Evolutionary conservation across 2,329 filamentous ascomycete species (phyloP), one percentile per base, ranked within the genome.

Genomic region (Arthrocladium fulminans): DNA sequence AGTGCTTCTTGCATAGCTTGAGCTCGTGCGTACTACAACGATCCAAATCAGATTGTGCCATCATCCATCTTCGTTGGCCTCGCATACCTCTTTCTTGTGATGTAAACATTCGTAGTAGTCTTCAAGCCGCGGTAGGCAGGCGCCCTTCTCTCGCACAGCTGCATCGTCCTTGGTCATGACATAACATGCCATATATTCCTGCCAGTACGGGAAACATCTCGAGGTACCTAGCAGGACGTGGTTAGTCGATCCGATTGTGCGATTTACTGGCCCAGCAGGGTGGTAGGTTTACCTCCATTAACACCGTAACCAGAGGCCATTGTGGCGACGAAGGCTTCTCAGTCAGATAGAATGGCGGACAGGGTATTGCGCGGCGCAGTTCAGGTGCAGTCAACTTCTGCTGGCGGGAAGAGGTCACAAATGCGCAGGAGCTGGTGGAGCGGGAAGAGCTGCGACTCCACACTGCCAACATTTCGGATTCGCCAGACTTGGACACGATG

Each of bases 91-190:
- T 75, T 98, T 98, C 76, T 85, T 88, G 76, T 98, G 92, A 69
- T 98, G 92, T 65, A 98, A 73, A 70, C 94, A 98, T 74, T 98
- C 92, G 67, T 96, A 94, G 75, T 98, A 98, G 67, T 98, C 92
- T 67, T 98, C 92, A 57, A 97, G 75, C 3, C 81, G 79, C 13
- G 86, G 83, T 15, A 77, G 73, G 67, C 94, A 98, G 72, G 94
- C 94, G 69, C 82, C 84, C 74, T 89, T 92, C 59, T 87, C 87
- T 13, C 81, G 79, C 58, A 80, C 75, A 63, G 89, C 84, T 48
- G 90, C 85, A 56, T 84, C 74, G 57, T 77, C 79, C 48, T 88
- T 88, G 74, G 97, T 97, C 65, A 95, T 83, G 53, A 96, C 88
- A 69, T 98, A 98, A 80, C 92, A 98, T 62, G 88, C 88, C 66